Base-by-base conservation (phyloP, 1,284 basidiomycete species). In the Lentinus polychrous region DNA sequence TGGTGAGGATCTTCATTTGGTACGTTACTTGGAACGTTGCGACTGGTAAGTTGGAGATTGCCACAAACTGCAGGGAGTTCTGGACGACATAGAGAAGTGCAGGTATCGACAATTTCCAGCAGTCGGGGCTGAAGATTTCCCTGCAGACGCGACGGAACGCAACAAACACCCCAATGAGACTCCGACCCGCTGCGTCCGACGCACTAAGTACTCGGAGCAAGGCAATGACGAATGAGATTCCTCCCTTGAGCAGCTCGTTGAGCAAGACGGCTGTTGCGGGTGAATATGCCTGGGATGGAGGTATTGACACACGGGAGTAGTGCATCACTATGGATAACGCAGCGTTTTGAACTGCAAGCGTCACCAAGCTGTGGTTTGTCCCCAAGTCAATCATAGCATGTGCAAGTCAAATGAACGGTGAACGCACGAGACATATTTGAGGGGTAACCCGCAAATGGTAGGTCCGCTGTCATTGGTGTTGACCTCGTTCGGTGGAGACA, bases 301-400 rank as follows among this genome's bases (percentile, higher is more conserved):
- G 81, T 0, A 80, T 88, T 1, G 88, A 86, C 51, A 95, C 88
- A 48, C 93, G 84, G 23, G 93, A 95, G 68, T 94, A 92, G 72
- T 95, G 91, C 90, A 97, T 94, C 55, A 97, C 88, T 60, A 97
- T 92, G 49, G 92, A 91, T 49, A 97, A 73, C n/a, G 89, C 82
- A 34, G 91, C 91, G 70, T 98, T 99, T 73, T 99, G 94, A 5
- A 97, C 81, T 2, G 95, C 94, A 49, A 99, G 79, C 5, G 93
- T 94, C 58, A 96, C 79, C 52, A 98, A 79, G 7, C 91, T 94
- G 57, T 11, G 45, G 32, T 8, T 17, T 6, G 8, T 5, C n/a
- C 23, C 27, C 10, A 39, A 17, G 38, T 8, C 10, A 18, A 39
- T 18, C 38, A 39, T 39, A 18, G 8, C 38, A 20, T 11, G 38